A percentile compares a stretch with the other conserved stretches of the same genome.
phyloP scores from a whole-genome alignment of 2,329 filamentous ascomycete genomes.

The Xylariaceae sp. region DNA sequence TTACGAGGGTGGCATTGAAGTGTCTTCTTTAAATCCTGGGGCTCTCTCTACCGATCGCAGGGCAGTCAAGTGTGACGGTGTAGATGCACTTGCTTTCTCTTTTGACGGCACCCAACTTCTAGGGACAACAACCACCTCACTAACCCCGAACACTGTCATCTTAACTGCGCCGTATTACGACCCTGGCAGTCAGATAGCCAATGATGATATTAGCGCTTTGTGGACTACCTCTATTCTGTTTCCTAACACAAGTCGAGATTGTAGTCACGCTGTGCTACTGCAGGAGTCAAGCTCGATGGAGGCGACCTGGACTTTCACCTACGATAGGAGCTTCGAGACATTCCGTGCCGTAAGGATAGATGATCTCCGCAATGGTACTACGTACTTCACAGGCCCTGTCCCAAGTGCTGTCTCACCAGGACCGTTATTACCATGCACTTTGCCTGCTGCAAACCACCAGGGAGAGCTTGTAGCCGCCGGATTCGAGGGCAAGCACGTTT shows the following conservation, averaged over 20 bases:
- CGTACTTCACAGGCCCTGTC: slow-evolving; percentile 77
- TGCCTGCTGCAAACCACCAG: slow-evolving; percentile 70
- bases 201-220: slow-evolving; percentile 73
- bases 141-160: slow-evolving; percentile 73
- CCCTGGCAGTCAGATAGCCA: slow-evolving; percentile 67
- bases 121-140: slow-evolving; percentile 72
- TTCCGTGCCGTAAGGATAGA: slow-evolving; percentile 79
- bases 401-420: slow-evolving; percentile 57
- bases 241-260: slow-evolving; percentile 78
- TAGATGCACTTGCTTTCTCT: slow-evolving; percentile 77
- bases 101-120: slow-evolving; percentile 78
- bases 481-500: slow-evolving; percentile 74
- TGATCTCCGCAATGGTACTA: slow-evolving; percentile 75
- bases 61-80: slow-evolving; percentile 77
- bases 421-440: slow-evolving; percentile 70
- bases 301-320: slow-evolving; percentile 77
- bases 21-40: slow-evolving; percentile 73
- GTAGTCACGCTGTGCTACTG: slow-evolving; percentile 76
- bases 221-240: slow-evolving; percentile 89
- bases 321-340: slow-evolving; percentile 76
- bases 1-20: slow-evolving; percentile 88
- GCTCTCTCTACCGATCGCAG: slow-evolving; percentile 70
- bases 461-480: slow-evolving; percentile 77
- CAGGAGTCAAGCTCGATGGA: slow-evolving; percentile 67
- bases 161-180: slow-evolving; percentile 82